Evolutionary conservation across 768 basidiomycete genomes (phyloP).

Genomic region (Podaxis sp.): DNA sequence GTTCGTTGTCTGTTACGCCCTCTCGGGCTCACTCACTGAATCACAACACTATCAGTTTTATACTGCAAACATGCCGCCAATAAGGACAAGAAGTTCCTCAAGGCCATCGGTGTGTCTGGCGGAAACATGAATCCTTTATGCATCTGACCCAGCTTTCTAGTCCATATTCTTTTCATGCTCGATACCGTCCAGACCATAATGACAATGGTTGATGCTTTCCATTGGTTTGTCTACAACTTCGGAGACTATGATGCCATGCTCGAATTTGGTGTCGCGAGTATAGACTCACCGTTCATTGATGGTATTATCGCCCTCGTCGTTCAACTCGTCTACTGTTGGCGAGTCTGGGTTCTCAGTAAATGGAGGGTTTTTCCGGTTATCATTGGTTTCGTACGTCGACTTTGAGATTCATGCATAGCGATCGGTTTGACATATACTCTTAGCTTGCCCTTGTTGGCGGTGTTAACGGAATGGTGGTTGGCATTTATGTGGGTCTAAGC

Average conservation of each 20-base stretch:
- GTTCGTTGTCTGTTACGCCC: not conserved
- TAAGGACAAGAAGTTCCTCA: not conserved
- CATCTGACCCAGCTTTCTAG: not conserved
- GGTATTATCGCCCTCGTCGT: slow-evolving; percentile 1
- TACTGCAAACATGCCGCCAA: not conserved
- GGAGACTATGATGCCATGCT: not conserved
- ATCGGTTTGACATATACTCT: not conserved
- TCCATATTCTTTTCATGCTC: slow-evolving; percentile 5
- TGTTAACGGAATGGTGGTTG: not conserved
- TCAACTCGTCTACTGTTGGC: slow-evolving; percentile 6
- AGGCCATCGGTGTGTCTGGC: not conserved
- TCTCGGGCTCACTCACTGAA: not conserved
- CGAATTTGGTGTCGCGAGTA: not conserved
- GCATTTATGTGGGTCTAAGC: not conserved
- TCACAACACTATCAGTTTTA: not conserved
- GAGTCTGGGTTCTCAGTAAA: not conserved
- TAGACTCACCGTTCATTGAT: slow-evolving; percentile 3
- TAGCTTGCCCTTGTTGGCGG: not conserved
- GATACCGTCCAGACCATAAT: slow-evolving; percentile 6
- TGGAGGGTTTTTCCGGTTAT: not conserved
- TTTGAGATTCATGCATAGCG: not conserved
- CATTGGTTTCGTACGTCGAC: not conserved
- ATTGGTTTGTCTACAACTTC: slow-evolving; percentile 6
- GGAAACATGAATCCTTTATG: not conserved
- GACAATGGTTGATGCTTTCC: slow-evolving; percentile 4